Conservation (phyloP, 768 basidiomycete genomes). For the Russula griseocarnosa region DNA sequence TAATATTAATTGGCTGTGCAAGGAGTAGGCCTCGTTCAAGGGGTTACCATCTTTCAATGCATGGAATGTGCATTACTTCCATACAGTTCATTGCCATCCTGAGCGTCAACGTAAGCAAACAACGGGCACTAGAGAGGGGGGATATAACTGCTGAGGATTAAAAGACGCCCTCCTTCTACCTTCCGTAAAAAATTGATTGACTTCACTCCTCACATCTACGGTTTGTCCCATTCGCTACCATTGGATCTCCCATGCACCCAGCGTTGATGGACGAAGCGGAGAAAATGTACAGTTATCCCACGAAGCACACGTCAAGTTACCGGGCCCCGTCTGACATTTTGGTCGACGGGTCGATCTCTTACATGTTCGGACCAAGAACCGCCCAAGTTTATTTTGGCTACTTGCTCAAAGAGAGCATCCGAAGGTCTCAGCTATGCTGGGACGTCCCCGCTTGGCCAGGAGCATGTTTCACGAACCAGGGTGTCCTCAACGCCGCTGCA, state of each 20-base stretch:
- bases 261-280: neutral
- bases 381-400: neutral
- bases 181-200: neutral
- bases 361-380: neutral
- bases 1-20: neutral
- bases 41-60: neutral
- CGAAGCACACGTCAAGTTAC: neutral
- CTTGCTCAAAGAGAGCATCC: neutral
- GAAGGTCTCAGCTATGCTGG: neutral
- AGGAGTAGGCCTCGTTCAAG: neutral
- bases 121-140: neutral
- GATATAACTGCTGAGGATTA: neutral
- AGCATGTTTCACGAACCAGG: conserved; percentile 6
- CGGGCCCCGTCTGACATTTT: neutral
- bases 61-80: neutral
- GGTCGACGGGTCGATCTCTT: conserved; percentile 1
- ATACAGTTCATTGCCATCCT: neutral
- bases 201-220: neutral
- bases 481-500: too few species aligned
- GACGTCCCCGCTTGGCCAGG: conserved; percentile 6
- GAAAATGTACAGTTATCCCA: neutral
- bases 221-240: neutral
- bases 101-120: neutral
- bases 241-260: neutral
- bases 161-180: neutral